Evolutionary conservation across 83 land plant species (phyloP).

Genomic region (Diphasiastrum complanatum): DNA sequence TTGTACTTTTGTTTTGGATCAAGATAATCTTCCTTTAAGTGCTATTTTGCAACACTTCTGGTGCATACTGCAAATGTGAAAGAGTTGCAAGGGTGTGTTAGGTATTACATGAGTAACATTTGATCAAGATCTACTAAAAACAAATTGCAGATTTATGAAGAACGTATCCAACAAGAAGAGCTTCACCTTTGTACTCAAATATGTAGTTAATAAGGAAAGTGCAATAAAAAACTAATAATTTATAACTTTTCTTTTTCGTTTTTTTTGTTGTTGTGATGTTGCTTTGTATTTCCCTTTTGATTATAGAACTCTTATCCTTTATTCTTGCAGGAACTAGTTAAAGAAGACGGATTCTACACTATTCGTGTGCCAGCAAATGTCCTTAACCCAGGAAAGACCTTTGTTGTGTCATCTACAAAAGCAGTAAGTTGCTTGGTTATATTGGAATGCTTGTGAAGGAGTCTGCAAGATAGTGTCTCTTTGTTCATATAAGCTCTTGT

Average conservation of each 20-base stretch:
- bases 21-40: no score
- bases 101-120: no score
- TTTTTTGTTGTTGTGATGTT: not conserved
- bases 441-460: no score
- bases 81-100: no score
- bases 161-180: not conserved
- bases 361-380: constrained; percentile 68
- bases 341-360: constrained; percentile 62
- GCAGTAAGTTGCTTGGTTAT: constrained; percentile 52
- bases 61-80: no score
- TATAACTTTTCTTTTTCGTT: not conserved
- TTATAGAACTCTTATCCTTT: not conserved
- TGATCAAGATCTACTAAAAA: no score
- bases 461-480: no score
- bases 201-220: no score
- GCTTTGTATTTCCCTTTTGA: not conserved
- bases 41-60: no score
- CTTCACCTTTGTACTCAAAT: not conserved
- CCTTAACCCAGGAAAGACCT: constrained; percentile 48
- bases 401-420: constrained; percentile 59
- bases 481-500: constrained; percentile 2
- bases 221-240: not conserved
- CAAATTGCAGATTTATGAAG: not conserved
- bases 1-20: no score
- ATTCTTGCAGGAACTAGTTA: constrained; percentile 53